A percentile compares a stretch with the other conserved stretches of the same genome.
Evolutionary conservation across 139 green algal genomes (phyloP).

Genomic region (Tetraselmis chui): DNA sequence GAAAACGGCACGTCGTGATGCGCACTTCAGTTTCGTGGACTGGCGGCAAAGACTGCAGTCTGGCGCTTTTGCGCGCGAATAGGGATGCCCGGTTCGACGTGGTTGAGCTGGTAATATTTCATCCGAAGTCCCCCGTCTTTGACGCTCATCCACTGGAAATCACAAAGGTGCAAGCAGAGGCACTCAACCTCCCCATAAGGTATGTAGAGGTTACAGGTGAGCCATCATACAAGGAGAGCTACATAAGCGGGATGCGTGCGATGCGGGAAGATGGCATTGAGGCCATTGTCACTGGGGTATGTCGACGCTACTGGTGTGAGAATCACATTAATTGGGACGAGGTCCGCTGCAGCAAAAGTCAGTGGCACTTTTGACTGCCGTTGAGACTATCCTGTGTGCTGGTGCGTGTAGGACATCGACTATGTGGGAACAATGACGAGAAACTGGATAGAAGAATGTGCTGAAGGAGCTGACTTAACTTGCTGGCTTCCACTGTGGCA

Average conservation of each 20-base stretch:
- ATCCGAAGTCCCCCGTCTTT: background rate
- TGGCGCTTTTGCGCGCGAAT: background rate
- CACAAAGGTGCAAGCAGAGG: background rate
- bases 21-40: background rate
- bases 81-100: background rate
- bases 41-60: background rate
- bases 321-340: no score
- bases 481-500: background rate
- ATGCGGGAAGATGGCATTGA: background rate
- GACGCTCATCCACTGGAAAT: background rate
- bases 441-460: background rate
- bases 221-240: background rate
- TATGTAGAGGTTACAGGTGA: background rate
- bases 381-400: no score
- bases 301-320: no score
- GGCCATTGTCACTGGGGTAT: background rate
- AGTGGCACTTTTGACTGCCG: no score
- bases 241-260: background rate
- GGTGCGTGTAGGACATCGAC: background rate
- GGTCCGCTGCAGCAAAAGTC: no score
- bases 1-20: no score
- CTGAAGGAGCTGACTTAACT: background rate
- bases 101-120: background rate
- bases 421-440: background rate
- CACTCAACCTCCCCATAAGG: background rate